A percentile compares a stretch with the other conserved stretches of the same genome.
Evolutionary conservation across 1,139 yeast species (phyloP).

Genomic region (Pneumocystis oryctolagi): DNA sequence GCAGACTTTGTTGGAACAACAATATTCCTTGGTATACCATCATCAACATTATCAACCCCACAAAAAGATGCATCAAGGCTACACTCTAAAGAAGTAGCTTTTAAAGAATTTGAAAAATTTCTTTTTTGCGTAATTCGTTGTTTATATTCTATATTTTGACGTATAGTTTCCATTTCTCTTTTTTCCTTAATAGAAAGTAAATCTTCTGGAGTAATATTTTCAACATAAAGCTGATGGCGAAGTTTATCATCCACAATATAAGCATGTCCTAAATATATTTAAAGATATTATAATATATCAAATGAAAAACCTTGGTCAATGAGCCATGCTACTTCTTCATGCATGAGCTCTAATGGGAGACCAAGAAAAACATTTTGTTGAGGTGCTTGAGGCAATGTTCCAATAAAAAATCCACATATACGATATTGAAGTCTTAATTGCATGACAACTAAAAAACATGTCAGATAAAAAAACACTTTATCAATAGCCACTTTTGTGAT

Average conservation of each 20-base stretch:
- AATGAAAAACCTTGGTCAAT: constrained; percentile 26
- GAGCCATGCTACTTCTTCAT: constrained; percentile 63
- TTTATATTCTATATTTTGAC: not conserved
- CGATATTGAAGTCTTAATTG: constrained; percentile 37
- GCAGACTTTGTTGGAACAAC: not conserved
- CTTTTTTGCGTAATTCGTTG: not conserved
- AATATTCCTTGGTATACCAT: not conserved
- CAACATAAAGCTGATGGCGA: constrained; percentile 5
- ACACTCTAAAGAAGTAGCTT: not conserved
- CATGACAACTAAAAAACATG: constrained; percentile 30
- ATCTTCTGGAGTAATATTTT: not conserved
- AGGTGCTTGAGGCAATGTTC: constrained; percentile 74
- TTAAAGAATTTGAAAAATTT: not conserved
- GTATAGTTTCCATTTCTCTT: not conserved
- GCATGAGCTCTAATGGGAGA: constrained; percentile 56
- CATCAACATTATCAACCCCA: constrained; percentile 8
- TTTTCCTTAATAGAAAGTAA: not conserved
- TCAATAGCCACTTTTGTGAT: not conserved
- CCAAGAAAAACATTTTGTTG: constrained; percentile 83
- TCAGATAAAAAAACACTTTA: not conserved
- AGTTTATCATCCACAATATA: constrained; percentile 10
- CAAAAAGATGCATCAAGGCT: constrained; percentile 15
- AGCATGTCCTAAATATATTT: constrained; percentile 15
- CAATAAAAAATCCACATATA: constrained; percentile 61
- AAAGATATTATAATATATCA: not conserved